phyloP scores from a whole-genome alignment of 1,284 basidiomycete species.

The Phylloboletellus chloephorus region DNA sequence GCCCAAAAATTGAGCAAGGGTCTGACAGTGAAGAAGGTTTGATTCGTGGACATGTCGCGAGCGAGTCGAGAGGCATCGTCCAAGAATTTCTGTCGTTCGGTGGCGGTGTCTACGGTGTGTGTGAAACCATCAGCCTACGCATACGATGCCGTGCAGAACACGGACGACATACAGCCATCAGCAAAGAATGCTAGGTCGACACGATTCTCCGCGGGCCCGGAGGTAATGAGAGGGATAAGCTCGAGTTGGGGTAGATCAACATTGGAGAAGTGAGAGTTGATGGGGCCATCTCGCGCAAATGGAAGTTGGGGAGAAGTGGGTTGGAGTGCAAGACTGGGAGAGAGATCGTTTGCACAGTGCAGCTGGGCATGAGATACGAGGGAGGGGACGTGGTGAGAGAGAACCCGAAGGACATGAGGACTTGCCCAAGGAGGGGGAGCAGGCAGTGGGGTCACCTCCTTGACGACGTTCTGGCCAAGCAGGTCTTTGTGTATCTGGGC shows the following conservation, averaged over 20 bases:
- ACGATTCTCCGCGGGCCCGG: slow-evolving; percentile 59
- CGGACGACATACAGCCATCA: slow-evolving; percentile 66
- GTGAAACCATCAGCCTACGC: background rate
- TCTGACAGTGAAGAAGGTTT: slow-evolving; percentile 72
- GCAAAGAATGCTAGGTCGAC: slow-evolving; percentile 78
- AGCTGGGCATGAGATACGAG: slow-evolving; percentile 20
- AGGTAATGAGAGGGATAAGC: slow-evolving; percentile 53
- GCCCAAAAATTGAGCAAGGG: slow-evolving; percentile 81
- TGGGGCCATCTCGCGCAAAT: slow-evolving; percentile 8
- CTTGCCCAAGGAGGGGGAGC: slow-evolving; percentile 6
- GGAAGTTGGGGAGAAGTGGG: slow-evolving; percentile 9
- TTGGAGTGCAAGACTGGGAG: background rate
- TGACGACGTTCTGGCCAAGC: slow-evolving; percentile 9
- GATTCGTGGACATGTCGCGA: slow-evolving; percentile 63
- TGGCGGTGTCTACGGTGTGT: slow-evolving; percentile 45
- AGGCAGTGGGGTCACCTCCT: slow-evolving; percentile 13
- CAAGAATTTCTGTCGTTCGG: slow-evolving; percentile 64
- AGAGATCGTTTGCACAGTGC: slow-evolving; percentile 26
- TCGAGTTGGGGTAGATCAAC: slow-evolving; percentile 43
- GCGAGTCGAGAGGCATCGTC: slow-evolving; percentile 64
- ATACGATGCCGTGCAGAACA: background rate
- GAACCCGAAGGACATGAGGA: slow-evolving; percentile 16
- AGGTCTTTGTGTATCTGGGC: slow-evolving; percentile 23
- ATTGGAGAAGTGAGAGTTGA: background rate
- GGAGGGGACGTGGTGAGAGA: slow-evolving; percentile 19